These are phyloP conservation scores for Amylocarpus encephaloides DNA, from an alignment of 2,329 filamentous ascomycete genomes.

Conservation along the genomic window DNA sequence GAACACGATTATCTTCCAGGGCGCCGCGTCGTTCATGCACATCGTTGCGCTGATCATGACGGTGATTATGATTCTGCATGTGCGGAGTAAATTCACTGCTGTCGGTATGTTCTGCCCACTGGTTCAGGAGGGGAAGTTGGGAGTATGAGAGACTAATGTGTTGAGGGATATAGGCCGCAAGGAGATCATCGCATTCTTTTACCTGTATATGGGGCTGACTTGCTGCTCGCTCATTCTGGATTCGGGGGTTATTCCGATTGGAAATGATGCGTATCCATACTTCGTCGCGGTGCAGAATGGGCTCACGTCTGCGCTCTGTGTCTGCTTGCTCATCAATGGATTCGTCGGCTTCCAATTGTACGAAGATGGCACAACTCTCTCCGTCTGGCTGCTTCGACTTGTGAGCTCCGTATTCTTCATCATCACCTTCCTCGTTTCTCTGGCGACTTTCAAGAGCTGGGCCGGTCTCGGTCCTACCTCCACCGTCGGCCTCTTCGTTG, in stretches of 20 bases:
- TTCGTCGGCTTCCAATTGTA: slow-evolving; percentile 98
- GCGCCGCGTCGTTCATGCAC: slow-evolving; percentile 84
- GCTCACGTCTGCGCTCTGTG: slow-evolving; percentile 76
- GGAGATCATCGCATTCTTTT: slow-evolving; percentile 86
- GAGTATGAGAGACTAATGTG: slow-evolving; percentile 2
- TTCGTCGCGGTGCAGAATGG: slow-evolving; percentile 86
- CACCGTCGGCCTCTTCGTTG: slow-evolving; percentile 82
- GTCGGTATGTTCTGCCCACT: slow-evolving; percentile 59
- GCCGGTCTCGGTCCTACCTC: slow-evolving; percentile 78
- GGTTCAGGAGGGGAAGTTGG: background rate
- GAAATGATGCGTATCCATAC: slow-evolving; percentile 76
- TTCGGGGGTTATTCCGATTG: slow-evolving; percentile 82
- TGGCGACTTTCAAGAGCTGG: slow-evolving; percentile 91
- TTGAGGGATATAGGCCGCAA: slow-evolving; percentile 44
- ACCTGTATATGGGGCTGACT: slow-evolving; percentile 87
- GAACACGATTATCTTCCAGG: slow-evolving; percentile 98
- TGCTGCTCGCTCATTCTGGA: slow-evolving; percentile 86
- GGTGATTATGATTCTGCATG: slow-evolving; percentile 93
- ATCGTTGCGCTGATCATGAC: slow-evolving; percentile 89
- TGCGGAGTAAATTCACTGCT: slow-evolving; percentile 95
- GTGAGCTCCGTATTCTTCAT: slow-evolving; percentile 76
- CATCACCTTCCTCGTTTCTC: slow-evolving; percentile 77
- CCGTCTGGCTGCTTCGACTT: slow-evolving; percentile 83
- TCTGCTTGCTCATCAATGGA: slow-evolving; percentile 88
- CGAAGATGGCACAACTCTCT: slow-evolving; percentile 89